These are phyloP conservation scores for Lachnum nothofagi DNA, from an alignment of 2,329 filamentous ascomycete genomes.

Conservation along the genomic window DNA sequence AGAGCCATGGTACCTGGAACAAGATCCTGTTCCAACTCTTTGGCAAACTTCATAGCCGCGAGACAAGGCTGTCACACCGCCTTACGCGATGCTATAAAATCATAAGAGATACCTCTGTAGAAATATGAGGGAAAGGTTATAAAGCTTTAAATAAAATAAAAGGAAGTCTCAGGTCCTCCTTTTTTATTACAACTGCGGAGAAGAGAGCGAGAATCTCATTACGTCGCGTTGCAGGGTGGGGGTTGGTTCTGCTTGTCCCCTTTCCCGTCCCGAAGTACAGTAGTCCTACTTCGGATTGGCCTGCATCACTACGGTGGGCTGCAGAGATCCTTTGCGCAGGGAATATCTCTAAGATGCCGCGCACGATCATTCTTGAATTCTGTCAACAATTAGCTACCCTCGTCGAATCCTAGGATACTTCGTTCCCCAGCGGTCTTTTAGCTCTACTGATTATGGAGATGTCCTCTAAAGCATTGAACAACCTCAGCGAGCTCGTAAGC, in stretches of 20 bases:
- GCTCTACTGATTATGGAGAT: too few species aligned
- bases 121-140: too few species aligned
- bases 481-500: too few species aligned
- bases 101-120: background rate
- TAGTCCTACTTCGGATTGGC: too few species aligned
- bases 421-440: too few species aligned
- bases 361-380: background rate
- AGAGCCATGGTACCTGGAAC: slow-evolving; percentile 61
- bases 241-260: background rate
- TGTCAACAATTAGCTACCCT: background rate
- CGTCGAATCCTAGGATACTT: background rate
- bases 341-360: background rate
- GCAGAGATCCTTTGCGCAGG: background rate
- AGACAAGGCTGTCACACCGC: background rate
- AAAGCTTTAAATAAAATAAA: background rate
- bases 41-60: slow-evolving; percentile 61
- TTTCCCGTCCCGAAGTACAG: too few species aligned
- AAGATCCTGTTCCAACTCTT: slow-evolving; percentile 78
- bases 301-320: background rate
- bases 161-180: too few species aligned
- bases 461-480: too few species aligned
- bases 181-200: too few species aligned
- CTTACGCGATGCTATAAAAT: background rate
- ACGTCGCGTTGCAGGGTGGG: background rate
- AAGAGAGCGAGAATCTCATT: too few species aligned